Evolutionary conservation across 2,329 filamentous ascomycete genomes (phyloP).

Genomic region (Neonectria hederae): DNA sequence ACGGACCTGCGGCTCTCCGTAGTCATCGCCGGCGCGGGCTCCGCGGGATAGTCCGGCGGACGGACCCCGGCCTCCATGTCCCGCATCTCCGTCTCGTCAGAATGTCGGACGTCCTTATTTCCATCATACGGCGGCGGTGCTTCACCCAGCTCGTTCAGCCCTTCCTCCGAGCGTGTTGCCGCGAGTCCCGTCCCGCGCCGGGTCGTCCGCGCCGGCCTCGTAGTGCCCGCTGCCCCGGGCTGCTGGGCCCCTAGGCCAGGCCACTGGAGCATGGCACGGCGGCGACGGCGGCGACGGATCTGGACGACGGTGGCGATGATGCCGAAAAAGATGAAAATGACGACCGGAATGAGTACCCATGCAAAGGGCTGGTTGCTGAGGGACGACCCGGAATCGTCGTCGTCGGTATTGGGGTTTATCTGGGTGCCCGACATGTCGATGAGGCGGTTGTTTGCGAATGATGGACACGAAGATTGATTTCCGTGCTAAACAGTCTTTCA

Average conservation of each 20-base stretch:
- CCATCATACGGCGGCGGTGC: constrained; percentile 70
- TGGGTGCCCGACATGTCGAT: constrained; percentile 8
- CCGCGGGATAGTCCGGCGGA: constrained; percentile 45
- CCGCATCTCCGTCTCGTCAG: constrained; percentile 33
- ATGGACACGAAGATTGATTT: neutral
- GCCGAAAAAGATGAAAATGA: constrained; percentile 54
- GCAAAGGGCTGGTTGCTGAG: constrained; percentile 62
- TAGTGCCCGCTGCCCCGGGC: constrained; percentile 31
- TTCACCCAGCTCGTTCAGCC: constrained; percentile 70
- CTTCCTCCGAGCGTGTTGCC: constrained; percentile 55
- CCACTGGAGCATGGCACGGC: constrained; percentile 19
- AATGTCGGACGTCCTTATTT: constrained; percentile 40
- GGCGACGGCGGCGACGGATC: constrained; percentile 51
- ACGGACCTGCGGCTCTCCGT: constrained; percentile 30
- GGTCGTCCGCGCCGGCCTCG: constrained; percentile 17
- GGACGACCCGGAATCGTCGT: constrained; percentile 29
- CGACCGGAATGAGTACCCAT: constrained; percentile 63
- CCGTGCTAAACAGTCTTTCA: neutral
- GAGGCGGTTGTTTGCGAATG: neutral
- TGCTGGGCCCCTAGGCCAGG: constrained; percentile 17
- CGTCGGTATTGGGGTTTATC: constrained; percentile 17
- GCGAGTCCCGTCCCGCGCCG: constrained; percentile 36
- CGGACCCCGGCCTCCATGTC: constrained; percentile 41
- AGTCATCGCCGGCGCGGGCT: constrained; percentile 38
- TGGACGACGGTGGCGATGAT: constrained; percentile 54